Conservation (phyloP, 2,329 filamentous ascomycete genomes). For the Phyllachora maydis region DNA sequence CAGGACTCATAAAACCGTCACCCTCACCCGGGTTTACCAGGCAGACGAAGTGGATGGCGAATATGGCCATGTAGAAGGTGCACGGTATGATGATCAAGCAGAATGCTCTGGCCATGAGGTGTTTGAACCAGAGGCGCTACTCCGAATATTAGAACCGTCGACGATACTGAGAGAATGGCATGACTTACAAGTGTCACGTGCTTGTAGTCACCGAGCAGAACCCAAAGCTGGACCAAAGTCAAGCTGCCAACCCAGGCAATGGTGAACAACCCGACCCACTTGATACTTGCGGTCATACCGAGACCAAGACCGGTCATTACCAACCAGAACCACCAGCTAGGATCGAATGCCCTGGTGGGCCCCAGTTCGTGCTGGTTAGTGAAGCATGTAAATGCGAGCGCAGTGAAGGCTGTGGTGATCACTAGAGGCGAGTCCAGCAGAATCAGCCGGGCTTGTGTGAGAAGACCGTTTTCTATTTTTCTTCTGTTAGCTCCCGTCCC, state of each 20-base stretch:
- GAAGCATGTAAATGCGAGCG: constrained; percentile 77
- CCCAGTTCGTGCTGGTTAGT: constrained; percentile 94
- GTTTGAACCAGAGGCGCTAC: constrained; percentile 71
- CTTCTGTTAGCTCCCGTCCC: no score
- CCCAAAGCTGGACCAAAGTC: constrained; percentile 85
- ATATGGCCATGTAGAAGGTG: constrained; percentile 91
- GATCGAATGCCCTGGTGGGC: constrained; percentile 66
- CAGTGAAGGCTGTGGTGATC: constrained; percentile 81
- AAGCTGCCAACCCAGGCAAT: constrained; percentile 93
- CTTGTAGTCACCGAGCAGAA: constrained; percentile 73
- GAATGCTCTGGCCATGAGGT: constrained; percentile 78
- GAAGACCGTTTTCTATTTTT: constrained; percentile 73
- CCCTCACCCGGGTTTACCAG: constrained; percentile 89
- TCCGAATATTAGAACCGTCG: constrained; percentile 4
- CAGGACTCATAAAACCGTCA: constrained; percentile 98
- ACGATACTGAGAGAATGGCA: not conserved
- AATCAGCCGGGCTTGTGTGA: constrained; percentile 89
- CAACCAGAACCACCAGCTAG: constrained; percentile 98
- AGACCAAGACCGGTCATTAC: constrained; percentile 67
- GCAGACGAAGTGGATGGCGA: constrained; percentile 88
- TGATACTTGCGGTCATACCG: constrained; percentile 83
- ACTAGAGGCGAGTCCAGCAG: constrained; percentile 90
- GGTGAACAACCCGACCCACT: constrained; percentile 97
- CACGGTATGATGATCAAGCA: constrained; percentile 78
- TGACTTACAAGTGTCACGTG: constrained; percentile 54